Conservation (phyloP, 1,284 basidiomycete species). For the Macrocybe sp. region DNA sequence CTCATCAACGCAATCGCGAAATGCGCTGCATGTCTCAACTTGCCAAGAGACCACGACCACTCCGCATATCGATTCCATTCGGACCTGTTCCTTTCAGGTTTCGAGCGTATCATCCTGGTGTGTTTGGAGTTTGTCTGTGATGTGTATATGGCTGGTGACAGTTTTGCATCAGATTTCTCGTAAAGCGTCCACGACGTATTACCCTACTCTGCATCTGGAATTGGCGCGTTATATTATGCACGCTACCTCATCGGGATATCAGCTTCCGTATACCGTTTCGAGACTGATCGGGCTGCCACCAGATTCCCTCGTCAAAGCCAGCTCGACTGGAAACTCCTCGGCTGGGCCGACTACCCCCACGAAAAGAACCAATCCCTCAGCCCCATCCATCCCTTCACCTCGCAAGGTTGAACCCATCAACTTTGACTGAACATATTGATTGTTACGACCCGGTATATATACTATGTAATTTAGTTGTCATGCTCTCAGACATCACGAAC, state of each 20-base stretch:
- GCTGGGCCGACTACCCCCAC: conserved; percentile 16
- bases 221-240: conserved; percentile 78
- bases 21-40: conserved; percentile 55
- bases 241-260: conserved; percentile 57
- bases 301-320: conserved; percentile 42
- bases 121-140: conserved; percentile 11
- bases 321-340: conserved; percentile 17
- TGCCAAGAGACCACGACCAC: conserved; percentile 61
- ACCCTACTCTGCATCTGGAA: conserved; percentile 89
- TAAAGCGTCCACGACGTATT: conserved; percentile 90
- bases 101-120: conserved; percentile 79
- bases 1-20: conserved; percentile 76
- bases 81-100: conserved; percentile 83
- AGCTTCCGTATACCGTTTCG: conserved; percentile 72
- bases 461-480: conserved; percentile 7
- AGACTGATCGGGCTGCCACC: conserved; percentile 71
- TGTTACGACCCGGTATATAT: not conserved
- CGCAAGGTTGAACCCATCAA: conserved; percentile 31
- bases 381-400: conserved; percentile 30
- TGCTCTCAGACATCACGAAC: not conserved
- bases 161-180: conserved; percentile 67
- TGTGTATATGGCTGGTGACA: conserved; percentile 1
- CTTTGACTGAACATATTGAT: conserved; percentile 20
- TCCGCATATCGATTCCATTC: conserved; percentile 78
- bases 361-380: conserved; percentile 14